Evolutionary conservation across 768 basidiomycete genomes (phyloP).

Genomic region (Mrakia blollopis): DNA sequence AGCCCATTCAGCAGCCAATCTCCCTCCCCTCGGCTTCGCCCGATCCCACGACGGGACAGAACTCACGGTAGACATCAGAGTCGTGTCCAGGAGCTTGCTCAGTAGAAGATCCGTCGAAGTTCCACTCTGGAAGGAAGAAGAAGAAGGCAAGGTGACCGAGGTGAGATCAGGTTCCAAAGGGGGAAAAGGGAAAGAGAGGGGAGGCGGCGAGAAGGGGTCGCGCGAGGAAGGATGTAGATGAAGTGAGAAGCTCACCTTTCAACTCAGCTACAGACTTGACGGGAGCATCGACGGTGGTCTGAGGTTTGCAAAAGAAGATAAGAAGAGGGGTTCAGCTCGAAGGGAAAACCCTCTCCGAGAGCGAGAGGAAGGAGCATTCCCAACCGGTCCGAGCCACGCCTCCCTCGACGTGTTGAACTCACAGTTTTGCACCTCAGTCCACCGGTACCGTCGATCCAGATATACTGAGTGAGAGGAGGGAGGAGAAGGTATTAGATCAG

Average conservation of each 20-base stretch:
- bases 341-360: neutral
- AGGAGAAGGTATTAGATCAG: neutral
- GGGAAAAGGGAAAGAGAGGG: neutral
- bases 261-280: slow-evolving; percentile 30
- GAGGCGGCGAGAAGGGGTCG: neutral
- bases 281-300: slow-evolving; percentile 20
- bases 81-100: slow-evolving; percentile 95
- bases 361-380: neutral
- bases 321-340: neutral
- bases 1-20: neutral
- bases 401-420: neutral
- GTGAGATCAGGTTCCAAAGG: neutral
- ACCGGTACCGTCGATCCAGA: slow-evolving; percentile 95
- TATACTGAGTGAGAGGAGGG: slow-evolving; percentile 55
- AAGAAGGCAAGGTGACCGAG: neutral
- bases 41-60: no score
- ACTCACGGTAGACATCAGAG: slow-evolving; percentile 78
- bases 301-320: neutral
- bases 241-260: slow-evolving; percentile 21
- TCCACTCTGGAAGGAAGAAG: slow-evolving; percentile 22
- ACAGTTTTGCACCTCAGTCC: slow-evolving; percentile 41
- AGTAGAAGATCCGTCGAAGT: slow-evolving; percentile 48
- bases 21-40: neutral
- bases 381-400: neutral
- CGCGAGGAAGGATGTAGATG: neutral